A percentile compares a stretch with the other conserved stretches of the same genome.
Conservation (phyloP, 2,329 filamentous ascomycete species). For the Aspergillus sp. region DNA sequence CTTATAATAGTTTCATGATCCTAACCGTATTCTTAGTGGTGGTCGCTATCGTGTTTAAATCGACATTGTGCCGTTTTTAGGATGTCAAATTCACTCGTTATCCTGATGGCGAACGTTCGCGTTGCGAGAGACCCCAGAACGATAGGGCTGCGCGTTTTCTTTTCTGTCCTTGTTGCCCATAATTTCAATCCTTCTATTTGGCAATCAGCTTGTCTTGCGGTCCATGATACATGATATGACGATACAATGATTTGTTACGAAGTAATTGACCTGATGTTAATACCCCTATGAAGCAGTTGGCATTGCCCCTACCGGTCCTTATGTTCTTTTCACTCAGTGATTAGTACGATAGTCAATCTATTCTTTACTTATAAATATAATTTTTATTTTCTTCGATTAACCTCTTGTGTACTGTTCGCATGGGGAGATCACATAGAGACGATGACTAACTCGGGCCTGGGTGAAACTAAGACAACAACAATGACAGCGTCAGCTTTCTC, state of each 20-base stretch:
- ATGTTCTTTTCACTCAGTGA: too few relatives aligned
- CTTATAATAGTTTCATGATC: neutral
- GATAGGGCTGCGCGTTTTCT: too few relatives aligned
- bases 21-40: neutral
- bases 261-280: neutral
- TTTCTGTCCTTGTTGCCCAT: too few relatives aligned
- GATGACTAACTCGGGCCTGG: constrained; percentile 14
- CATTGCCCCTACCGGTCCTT: constrained; percentile 2
- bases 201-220: too few relatives aligned
- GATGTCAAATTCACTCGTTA: neutral
- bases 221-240: neutral
- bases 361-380: too few relatives aligned
- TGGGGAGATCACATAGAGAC: neutral
- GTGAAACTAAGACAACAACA: neutral
- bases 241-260: neutral
- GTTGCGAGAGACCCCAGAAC: too few relatives aligned
- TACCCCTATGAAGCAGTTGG: constrained; percentile 7
- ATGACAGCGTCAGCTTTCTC: neutral
- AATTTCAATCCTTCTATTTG: too few relatives aligned
- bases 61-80: neutral
- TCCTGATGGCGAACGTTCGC: neutral
- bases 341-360: too few relatives aligned
- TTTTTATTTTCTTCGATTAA: too few relatives aligned
- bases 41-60: neutral
- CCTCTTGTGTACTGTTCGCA: too few relatives aligned